Conservation (phyloP, 805 yeast species). For the Henningerozyma blattae region DNA sequence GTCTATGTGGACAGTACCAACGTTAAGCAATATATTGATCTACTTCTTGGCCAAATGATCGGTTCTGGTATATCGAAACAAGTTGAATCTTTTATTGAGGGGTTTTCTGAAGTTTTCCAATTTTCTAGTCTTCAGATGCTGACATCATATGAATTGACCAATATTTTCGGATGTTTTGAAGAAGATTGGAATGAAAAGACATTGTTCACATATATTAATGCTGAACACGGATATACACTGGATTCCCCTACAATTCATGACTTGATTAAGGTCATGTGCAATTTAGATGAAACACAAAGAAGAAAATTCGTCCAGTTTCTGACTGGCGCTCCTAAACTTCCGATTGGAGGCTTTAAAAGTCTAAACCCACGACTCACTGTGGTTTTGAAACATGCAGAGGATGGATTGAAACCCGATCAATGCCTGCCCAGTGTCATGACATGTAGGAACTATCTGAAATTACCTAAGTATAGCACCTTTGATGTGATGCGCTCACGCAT, state of each 20-base stretch:
- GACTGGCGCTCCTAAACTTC: conserved; percentile 88
- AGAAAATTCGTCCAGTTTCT: conserved; percentile 73
- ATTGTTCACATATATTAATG: conserved; percentile 47
- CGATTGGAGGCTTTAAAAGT: conserved; percentile 85
- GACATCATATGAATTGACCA: conserved; percentile 59
- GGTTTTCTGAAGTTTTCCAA: conserved; percentile 78
- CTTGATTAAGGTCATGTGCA: conserved; percentile 49
- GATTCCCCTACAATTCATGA: conserved; percentile 54
- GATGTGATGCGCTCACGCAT: conserved; percentile 49
- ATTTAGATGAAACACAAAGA: conserved; percentile 42
- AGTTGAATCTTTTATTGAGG: conserved; percentile 56
- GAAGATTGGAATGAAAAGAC: conserved; percentile 81
- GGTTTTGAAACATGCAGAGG: conserved; percentile 74
- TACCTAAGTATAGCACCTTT: conserved; percentile 67
- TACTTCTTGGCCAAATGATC: conserved; percentile 46
- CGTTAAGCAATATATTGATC: conserved; percentile 42
- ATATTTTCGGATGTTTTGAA: conserved; percentile 60
- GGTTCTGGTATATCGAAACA: conserved; percentile 56
- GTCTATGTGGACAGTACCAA: conserved; percentile 39
- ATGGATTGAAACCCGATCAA: conserved; percentile 54
- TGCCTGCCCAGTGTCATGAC: conserved; percentile 97
- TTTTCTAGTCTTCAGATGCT: conserved; percentile 59
- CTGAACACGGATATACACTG: conserved; percentile 81
- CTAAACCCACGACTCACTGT: conserved; percentile 77
- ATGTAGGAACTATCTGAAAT: conserved; percentile 85